phyloP scores from a whole-genome alignment of 2,329 filamentous ascomycete species.

The Aspergillus pseudoterreus region DNA sequence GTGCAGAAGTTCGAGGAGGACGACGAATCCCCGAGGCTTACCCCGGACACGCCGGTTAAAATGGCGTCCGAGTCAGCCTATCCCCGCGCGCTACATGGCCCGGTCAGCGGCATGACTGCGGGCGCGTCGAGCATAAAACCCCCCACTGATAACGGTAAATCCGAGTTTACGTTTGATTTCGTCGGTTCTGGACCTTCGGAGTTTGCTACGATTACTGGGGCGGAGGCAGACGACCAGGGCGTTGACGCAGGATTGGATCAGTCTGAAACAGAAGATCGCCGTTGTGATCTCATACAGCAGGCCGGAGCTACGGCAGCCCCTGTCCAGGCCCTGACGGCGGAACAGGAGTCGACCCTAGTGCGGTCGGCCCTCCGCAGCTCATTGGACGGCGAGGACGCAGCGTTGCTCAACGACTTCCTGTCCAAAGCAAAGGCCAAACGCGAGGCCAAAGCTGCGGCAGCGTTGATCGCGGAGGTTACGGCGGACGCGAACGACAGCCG shows the following conservation, averaged over 20 bases:
- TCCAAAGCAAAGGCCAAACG: slow-evolving; percentile 41
- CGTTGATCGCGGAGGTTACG: slow-evolving; percentile 15
- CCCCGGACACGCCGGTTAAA: slow-evolving; percentile 7
- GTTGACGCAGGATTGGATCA: slow-evolving; percentile 7
- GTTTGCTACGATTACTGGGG: background rate
- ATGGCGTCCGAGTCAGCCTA: slow-evolving; percentile 13
- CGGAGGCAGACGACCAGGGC: background rate
- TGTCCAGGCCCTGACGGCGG: slow-evolving; percentile 25
- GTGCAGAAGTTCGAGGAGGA: slow-evolving; percentile 8
- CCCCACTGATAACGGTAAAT: slow-evolving; percentile 2
- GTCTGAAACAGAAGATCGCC: slow-evolving; percentile 10
- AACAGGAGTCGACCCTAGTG: slow-evolving; percentile 30
- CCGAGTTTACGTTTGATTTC: slow-evolving; percentile 1
- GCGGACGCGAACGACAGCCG: slow-evolving; percentile 15
- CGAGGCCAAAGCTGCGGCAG: slow-evolving; percentile 30
- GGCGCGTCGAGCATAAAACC: slow-evolving; percentile 14
- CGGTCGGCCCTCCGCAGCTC: slow-evolving; percentile 36
- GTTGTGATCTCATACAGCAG: background rate
- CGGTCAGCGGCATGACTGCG: slow-evolving; percentile 6
- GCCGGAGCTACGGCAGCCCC: slow-evolving; percentile 6
- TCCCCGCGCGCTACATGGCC: slow-evolving; percentile 20
- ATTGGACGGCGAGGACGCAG: slow-evolving; percentile 37
- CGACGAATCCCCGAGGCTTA: slow-evolving; percentile 16
- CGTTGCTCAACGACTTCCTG: slow-evolving; percentile 38
- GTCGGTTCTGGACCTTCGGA: background rate